Evolutionary conservation across 192 early-diverging fungal genomes (phyloP), one percentile per base, ranked within the genome.

Genomic region (Entomortierella chlamydospora): DNA sequence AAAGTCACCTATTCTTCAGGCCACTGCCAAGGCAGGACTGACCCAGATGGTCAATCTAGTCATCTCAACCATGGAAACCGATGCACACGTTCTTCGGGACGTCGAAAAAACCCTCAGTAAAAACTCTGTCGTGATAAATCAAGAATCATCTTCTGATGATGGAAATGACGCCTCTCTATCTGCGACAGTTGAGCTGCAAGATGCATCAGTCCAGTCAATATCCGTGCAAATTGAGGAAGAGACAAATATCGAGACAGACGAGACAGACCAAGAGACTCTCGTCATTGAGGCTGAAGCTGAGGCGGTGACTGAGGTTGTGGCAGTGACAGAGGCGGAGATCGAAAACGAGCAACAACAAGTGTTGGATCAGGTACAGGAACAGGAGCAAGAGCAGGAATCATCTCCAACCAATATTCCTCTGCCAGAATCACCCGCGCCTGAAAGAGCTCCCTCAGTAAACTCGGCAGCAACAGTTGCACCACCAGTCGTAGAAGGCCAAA

Each of bases 1-100:
- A 47, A 84, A 81, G 26, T 72, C 65, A 22, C 68, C 72, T 22
- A 69, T 84, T 31, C 68, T 79, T 22, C 83, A 81, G 64, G 83
- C 83, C 10, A 84, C 83, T 41, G 83, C 83, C 39, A 84, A 84
- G 39, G 83, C 77, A 17, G 83, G 80, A 65, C 70, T 84, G 28
- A 84, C 83, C 18, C 83, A 84, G 62, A 84, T 84, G 64, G 73
- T 81, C 37, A 84, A 84, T 66, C 49, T 81, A 28, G 71, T 84
- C 55, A 81, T 84, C 50, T 68, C 83, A 43, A 68, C 69, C 29
- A 78, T 74, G 61, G 80, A 84, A 58, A 81, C 73, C 13, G 72
- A 82, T 34, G 81, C 81, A 23, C 68, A 76, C 37, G 31, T 63
- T 17, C 55, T 82, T 26, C 29, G 56, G 29, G 60, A 76, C 56